Evolutionary conservation across 805 yeast genomes (phyloP).

Genomic region (Torulaspora indica): DNA sequence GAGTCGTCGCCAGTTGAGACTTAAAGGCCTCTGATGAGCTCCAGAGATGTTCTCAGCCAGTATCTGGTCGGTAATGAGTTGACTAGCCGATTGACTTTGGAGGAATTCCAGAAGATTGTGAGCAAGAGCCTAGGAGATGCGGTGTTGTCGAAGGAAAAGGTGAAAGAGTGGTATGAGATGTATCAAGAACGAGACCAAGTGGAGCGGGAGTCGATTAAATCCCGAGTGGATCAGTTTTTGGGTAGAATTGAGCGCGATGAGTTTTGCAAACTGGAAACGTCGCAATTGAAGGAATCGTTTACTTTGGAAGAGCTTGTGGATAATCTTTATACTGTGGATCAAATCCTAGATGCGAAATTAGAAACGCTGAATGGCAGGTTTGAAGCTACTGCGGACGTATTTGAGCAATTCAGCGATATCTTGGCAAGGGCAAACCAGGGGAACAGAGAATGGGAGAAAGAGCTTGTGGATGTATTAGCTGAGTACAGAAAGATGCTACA

Average conservation of each 20-base stretch:
- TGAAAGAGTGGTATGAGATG: conserved; percentile 10
- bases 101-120: conserved; percentile 10
- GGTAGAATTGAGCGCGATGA: conserved; percentile 9
- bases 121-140: conserved; percentile 1
- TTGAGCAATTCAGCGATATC: conserved; percentile 9
- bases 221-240: conserved; percentile 9
- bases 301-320: conserved; percentile 22
- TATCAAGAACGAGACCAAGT: conserved; percentile 6
- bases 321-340: conserved; percentile 19
- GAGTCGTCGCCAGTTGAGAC: background rate
- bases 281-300: conserved; percentile 15
- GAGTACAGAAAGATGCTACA: conserved; percentile 6
- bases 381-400: conserved; percentile 2
- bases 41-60: conserved; percentile 8
- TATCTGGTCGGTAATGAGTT: conserved; percentile 3
- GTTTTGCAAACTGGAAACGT: conserved; percentile 12
- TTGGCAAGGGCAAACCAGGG: conserved; percentile 3
- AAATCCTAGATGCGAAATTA: conserved; percentile 13
- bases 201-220: background rate
- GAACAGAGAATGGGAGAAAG: background rate
- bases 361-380: conserved; percentile 10
- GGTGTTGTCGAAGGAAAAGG: conserved; percentile 2
- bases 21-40: conserved; percentile 4
- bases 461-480: background rate
- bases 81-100: conserved; percentile 5